Base-by-base conservation (phyloP, 1,284 basidiomycete species). In the Melampsora americana region DNA sequence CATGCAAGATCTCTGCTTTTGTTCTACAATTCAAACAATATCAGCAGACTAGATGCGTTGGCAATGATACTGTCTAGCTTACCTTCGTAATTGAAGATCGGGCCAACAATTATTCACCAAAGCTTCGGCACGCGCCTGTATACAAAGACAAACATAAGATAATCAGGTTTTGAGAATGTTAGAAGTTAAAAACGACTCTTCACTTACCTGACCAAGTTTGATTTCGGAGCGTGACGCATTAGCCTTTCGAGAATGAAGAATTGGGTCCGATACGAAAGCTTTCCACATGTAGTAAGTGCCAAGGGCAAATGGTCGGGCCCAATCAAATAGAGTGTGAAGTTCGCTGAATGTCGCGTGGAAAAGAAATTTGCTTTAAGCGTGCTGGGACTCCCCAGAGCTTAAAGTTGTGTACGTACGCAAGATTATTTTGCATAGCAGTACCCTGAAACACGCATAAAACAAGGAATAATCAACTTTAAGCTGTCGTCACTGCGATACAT, bases 71-170 rank as follows among this genome's bases (percentile, higher is more conserved):
- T 14, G 16, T 44, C 20, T 32, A 56, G 5, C 61, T 50, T 20
- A 72, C 70, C 70, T 66, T 30, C 70, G 44, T 20, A 74, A 56
- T 56, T 74, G 71, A 7, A 74, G 71, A 44, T 66, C 71, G 44
- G 71, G 71, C 71, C 71, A 74, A 64, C 71, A 74, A 12, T 74
- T 74, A 11, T 61, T 44, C 4, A 74, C 71, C 64, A 74, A 42
- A 42, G 71, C 71, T 60, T 46, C 1, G 32, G 64, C 65, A 35
- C 71, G 64, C 35, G 48, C 46, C 71, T 74, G 65, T 42, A 32
- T 23, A n/a, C 0, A 23, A 46, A 67, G 39, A 2, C 2, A 5
- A 60, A 72, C 11, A 9, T 30, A 53, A 30, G 39, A 26, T 18
- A 56, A 23, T 66, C 20, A 35, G 35, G 6, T 42, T 20, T 39